Conservation (phyloP, 2,329 filamentous ascomycete genomes). For the Chaetomiaceae sp. region DNA sequence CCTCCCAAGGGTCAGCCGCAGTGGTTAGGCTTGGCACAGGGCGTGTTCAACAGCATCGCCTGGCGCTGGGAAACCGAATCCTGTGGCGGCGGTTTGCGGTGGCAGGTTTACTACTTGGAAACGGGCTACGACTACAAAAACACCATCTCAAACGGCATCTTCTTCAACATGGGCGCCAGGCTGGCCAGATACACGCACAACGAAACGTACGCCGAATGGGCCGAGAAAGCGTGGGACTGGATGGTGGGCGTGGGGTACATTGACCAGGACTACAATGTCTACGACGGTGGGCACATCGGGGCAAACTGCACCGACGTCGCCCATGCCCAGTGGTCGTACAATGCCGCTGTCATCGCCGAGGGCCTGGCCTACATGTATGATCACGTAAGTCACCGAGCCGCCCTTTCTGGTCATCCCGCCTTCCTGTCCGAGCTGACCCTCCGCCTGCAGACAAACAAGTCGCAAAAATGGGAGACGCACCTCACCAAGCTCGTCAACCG, state of each 20-base stretch:
- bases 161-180: slow-evolving; percentile 61
- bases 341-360: slow-evolving; percentile 54
- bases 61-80: slow-evolving; percentile 50
- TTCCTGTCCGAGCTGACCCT: no score
- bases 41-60: slow-evolving; percentile 60
- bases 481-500: slow-evolving; percentile 50
- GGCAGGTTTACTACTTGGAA: slow-evolving; percentile 72
- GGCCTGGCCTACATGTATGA: slow-evolving; percentile 67
- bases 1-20: slow-evolving; percentile 48
- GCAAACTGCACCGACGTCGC: slow-evolving; percentile 56
- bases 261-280: slow-evolving; percentile 50
- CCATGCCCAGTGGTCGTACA: slow-evolving; percentile 61
- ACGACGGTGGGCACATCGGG: slow-evolving; percentile 55
- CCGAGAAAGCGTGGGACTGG: slow-evolving; percentile 59
- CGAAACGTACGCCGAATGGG: slow-evolving; percentile 56
- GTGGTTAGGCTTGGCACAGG: slow-evolving; percentile 62
- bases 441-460: slow-evolving; percentile 38
- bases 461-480: slow-evolving; percentile 46
- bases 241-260: slow-evolving; percentile 50
- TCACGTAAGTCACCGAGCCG: slow-evolving; percentile 30
- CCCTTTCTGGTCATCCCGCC: no score
- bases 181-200: slow-evolving; percentile 66
- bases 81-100: slow-evolving; percentile 66
- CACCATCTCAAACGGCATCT: slow-evolving; percentile 35
- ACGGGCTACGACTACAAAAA: slow-evolving; percentile 73